Base-by-base conservation (phyloP, 495 filamentous ascomycete genomes). In the Neurospora sp. region DNA sequence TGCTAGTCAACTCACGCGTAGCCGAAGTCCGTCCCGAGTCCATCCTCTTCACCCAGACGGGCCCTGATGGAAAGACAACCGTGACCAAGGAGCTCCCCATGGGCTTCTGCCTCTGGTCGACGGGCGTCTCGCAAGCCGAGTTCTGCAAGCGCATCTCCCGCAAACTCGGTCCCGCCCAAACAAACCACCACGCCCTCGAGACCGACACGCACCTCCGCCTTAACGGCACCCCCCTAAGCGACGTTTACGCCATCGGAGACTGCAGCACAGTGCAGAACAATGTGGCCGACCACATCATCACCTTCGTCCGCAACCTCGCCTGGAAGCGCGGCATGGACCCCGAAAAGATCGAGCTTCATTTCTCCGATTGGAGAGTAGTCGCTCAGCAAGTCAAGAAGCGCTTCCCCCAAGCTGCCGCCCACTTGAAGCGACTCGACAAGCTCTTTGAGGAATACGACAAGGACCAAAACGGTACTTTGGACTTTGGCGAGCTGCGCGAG, bases 61-160 rank as follows among this genome's bases (percentile, higher is more conserved):
- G 83, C 72, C 88, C 91, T 44, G 83, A 92, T 71, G 94, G 94
- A 41, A 87, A 90, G 69, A 31, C 27, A 3, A 83, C 88, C 3
- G 76, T 97, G 42, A 90, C 89, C 31, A 99, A 98, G 80, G 94
- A 98, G 73, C 89, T 99, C 4, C 96, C 96, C 0, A 96, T 93
- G 85, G 95, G 92, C 68, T 97, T 99, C 82, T 98, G 96, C 77
- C 85, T 99, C 7, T 99, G 96, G 96, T 98, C 96, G 0, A 99
- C 96, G 1, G 96, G 96, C 71, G 95, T 99, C 47, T 91, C 94
- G 1, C 96, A 97, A 80, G 90, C 92, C 20, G 89, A 91, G 12
- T 88, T 99, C 75, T 91, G 88, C 80, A 87, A 93, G 81, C 88
- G 82, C 5, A 84, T 98, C 12, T 90, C 93, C 8, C 83, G 82